Conservation (phyloP, 768 basidiomycete species). For the Mycena alexandri region DNA sequence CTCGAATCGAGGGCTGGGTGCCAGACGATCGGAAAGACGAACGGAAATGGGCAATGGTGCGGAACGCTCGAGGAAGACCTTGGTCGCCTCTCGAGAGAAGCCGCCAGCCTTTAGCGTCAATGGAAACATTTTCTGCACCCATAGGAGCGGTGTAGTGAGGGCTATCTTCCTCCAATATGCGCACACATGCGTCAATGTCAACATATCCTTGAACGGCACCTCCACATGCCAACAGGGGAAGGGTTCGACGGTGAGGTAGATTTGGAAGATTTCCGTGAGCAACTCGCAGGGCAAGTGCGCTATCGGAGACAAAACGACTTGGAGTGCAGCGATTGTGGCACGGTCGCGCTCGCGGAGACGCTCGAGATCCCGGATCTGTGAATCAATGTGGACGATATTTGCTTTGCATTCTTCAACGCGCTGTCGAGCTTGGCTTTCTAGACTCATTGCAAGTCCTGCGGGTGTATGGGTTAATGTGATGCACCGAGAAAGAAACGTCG, state of each 20-base stretch:
- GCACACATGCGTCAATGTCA: not conserved
- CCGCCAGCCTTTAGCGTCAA: not conserved
- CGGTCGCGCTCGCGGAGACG: not conserved
- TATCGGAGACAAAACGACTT: not conserved
- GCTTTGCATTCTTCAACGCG: not conserved
- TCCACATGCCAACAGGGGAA: not conserved
- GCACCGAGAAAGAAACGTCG: not conserved
- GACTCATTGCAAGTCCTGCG: not conserved
- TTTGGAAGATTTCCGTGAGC: not conserved
- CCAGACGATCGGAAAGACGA: not conserved
- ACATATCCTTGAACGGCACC: not conserved
- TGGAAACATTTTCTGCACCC: not conserved
- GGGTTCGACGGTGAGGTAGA: too few relatives aligned
- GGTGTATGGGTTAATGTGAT: not conserved
- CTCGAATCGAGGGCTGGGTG: too few relatives aligned
- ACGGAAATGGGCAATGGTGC: constrained; percentile 13
- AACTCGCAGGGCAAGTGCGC: not conserved
- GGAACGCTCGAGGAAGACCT: constrained; percentile 16
- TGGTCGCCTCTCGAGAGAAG: not conserved
- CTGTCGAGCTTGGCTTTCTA: not conserved
- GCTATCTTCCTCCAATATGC: not conserved
- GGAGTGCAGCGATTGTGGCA: not conserved
- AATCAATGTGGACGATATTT: not conserved
- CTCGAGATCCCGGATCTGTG: not conserved
- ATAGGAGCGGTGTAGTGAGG: not conserved